A percentile compares a stretch with the other conserved stretches of the same genome.
These are phyloP conservation scores for Fusarium veterinarium DNA, from an alignment of 2,329 filamentous ascomycete species.

Conservation along the genomic window DNA sequence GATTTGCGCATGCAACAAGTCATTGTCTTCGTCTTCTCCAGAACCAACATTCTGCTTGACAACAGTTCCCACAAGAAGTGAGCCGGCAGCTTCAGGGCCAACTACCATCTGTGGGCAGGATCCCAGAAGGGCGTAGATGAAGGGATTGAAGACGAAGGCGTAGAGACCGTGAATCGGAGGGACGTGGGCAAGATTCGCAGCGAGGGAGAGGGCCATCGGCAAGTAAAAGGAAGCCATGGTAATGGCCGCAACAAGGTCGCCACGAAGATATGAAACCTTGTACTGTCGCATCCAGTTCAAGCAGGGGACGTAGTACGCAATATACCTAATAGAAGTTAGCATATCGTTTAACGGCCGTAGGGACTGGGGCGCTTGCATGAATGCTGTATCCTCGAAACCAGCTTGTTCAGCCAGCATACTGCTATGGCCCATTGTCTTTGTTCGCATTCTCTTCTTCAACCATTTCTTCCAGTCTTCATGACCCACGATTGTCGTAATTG, in stretches of 20 bases:
- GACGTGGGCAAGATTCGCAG: conserved; percentile 90
- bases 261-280: conserved; percentile 80
- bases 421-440: conserved; percentile 78
- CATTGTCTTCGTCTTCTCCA: conserved; percentile 72
- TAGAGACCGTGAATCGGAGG: conserved; percentile 95
- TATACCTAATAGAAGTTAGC: conserved; percentile 68
- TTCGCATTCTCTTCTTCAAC: conserved; percentile 64
- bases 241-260: conserved; percentile 87
- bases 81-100: conserved; percentile 93
- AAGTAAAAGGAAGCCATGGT: conserved; percentile 99
- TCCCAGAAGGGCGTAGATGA: conserved; percentile 91
- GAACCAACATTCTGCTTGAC: conserved; percentile 80
- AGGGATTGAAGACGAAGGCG: conserved; percentile 90
- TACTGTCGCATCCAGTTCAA: conserved; percentile 93
- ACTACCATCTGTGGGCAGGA: conserved; percentile 94
- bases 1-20: conserved; percentile 78
- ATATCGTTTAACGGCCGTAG: neutral
- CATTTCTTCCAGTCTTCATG: conserved; percentile 60
- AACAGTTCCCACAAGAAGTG: conserved; percentile 87
- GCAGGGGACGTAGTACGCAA: conserved; percentile 93
- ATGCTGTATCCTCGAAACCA: conserved; percentile 76
- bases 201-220: conserved; percentile 94
- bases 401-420: conserved; percentile 77
- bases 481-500: conserved; percentile 53
- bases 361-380: conserved; percentile 70